Evolutionary conservation across 768 basidiomycete species (phyloP), one percentile per base, ranked within the genome.

Genomic region (Amanita brunnescens): DNA sequence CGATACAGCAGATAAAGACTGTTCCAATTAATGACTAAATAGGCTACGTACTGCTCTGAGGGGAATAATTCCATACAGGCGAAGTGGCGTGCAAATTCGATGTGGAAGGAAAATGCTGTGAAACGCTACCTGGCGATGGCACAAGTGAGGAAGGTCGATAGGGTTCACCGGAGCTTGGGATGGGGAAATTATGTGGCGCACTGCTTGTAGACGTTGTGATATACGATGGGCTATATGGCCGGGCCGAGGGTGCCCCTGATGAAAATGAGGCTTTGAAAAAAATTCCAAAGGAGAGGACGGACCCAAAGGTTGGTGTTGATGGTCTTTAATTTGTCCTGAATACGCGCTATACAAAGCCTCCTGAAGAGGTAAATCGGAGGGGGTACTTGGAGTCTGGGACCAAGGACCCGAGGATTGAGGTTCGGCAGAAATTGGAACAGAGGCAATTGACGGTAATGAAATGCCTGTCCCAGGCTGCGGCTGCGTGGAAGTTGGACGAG

Each of bases 341-440:
- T 16, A 35, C 30, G 45, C 29, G 51, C 44, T 61, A 59, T 9
- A 55, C 53, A 20, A 57, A 51, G 45, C 61, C 54, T 2, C 57
- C 29, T 13, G 51, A 43, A n/a, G n/a, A n/a, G 54, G 62, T 52
- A 57, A 74, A 45, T 73, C 72, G 18, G 69, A 58, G 53, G 74
- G 73, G 23, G 74, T 72, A 75, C 73, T 74, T 47, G 67, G 67
- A 9, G 50, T 49, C 47, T 66, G 69, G 13, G 63, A 53, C 64
- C 59, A 63, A 23, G 52, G 44, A 47, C 18, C 56, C 18, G 61
- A 49, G 6, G 61, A 23, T 42, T 50, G 41, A 26, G 33, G 47
- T 30, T 53, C 21, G 35, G 16, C 52, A 20, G 33, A 41, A 41
- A 30, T 39, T 35, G 42, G 12, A 32, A 30, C 35, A 29, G 38